A percentile compares a stretch with the other conserved stretches of the same genome.
These are phyloP conservation scores for Albatrellus ellisii DNA, from an alignment of 768 basidiomycete species.

Conservation along the genomic window DNA sequence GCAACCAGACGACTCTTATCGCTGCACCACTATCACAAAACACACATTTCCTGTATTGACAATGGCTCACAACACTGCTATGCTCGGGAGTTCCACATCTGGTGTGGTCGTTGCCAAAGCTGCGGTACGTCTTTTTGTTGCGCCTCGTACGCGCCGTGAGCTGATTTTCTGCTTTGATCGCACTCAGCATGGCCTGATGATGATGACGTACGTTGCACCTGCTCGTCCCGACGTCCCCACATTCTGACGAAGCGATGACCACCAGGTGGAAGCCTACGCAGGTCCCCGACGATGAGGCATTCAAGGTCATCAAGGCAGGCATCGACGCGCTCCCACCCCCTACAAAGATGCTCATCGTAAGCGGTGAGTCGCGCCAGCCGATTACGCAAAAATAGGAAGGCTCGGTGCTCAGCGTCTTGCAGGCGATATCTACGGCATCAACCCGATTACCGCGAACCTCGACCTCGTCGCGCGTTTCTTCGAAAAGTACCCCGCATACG, in stretches of 20 bases:
- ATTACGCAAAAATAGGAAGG: not conserved
- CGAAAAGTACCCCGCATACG: conserved; percentile 27
- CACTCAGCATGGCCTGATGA: conserved; percentile 36
- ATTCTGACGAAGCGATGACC: not conserved
- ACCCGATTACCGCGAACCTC: conserved; percentile 28
- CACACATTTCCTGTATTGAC: too few relatives aligned
- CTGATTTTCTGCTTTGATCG: not conserved
- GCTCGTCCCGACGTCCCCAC: not conserved
- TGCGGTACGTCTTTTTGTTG: conserved; percentile 23
- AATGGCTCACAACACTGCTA: conserved; percentile 14
- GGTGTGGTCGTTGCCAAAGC: conserved; percentile 24
- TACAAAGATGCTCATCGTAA: conserved; percentile 35
- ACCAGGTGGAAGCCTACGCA: conserved; percentile 26
- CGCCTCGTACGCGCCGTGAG: not conserved
- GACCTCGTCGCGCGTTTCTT: conserved; percentile 35
- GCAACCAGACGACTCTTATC: too few relatives aligned
- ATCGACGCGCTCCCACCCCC: conserved; percentile 27
- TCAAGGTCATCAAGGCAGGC: conserved; percentile 43
- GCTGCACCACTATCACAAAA: too few relatives aligned
- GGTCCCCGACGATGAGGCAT: conserved; percentile 41
- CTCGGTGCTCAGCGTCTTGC: not conserved
- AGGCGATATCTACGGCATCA: conserved; percentile 44
- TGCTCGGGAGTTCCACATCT: conserved; percentile 27
- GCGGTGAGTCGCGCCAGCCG: conserved; percentile 20
- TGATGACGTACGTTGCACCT: conserved; percentile 32